Conservation (phyloP, 192 early-diverging fungal species). For the Coemansia sp. region DNA sequence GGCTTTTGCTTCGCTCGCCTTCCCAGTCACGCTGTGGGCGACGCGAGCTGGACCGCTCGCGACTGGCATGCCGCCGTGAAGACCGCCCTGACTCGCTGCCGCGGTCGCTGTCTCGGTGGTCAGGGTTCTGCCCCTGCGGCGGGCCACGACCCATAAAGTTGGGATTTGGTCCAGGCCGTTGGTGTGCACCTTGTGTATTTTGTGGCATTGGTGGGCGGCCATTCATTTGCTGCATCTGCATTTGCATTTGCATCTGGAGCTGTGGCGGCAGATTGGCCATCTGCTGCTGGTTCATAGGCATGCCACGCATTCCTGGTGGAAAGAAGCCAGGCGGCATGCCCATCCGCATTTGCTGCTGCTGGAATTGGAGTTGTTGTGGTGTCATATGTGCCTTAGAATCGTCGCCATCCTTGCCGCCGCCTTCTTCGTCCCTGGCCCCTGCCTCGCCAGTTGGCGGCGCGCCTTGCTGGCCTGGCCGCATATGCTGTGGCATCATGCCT, state of each 20-base stretch:
- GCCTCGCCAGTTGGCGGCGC: conserved; percentile 3
- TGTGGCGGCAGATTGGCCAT: conserved; percentile 25
- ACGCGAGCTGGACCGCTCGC: conserved; percentile 28
- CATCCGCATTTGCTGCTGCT: conserved; percentile 44
- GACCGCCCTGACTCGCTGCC: conserved; percentile 38
- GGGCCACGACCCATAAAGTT: conserved; percentile 16
- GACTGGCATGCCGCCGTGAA: conserved; percentile 25
- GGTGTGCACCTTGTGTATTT: conserved; percentile 23
- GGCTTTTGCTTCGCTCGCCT: conserved; percentile 12
- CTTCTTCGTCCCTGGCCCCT: conserved; percentile 8
- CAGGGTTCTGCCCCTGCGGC: conserved; percentile 9
- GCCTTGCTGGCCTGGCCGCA: conserved; percentile 14
- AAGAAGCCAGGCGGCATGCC: conserved; percentile 40
- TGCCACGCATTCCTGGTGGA: conserved; percentile 39
- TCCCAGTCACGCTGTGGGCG: conserved; percentile 31
- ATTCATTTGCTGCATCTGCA: conserved; percentile 50
- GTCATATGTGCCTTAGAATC: conserved; percentile 21
- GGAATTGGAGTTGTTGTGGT: conserved; percentile 31
- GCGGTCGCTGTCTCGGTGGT: conserved; percentile 29
- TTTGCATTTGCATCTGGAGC: conserved; percentile 36
- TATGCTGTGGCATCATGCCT: conserved; percentile 37
- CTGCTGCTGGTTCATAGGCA: conserved; percentile 38
- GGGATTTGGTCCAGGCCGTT: conserved; percentile 17
- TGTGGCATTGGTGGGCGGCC: conserved; percentile 31
- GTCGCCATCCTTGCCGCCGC: conserved; percentile 13